Percentiles rank a stretch among this genome's conserved stretches.
Conservation (phyloP, 257 asterid genomes). For the Hygrophila difformis region DNA sequence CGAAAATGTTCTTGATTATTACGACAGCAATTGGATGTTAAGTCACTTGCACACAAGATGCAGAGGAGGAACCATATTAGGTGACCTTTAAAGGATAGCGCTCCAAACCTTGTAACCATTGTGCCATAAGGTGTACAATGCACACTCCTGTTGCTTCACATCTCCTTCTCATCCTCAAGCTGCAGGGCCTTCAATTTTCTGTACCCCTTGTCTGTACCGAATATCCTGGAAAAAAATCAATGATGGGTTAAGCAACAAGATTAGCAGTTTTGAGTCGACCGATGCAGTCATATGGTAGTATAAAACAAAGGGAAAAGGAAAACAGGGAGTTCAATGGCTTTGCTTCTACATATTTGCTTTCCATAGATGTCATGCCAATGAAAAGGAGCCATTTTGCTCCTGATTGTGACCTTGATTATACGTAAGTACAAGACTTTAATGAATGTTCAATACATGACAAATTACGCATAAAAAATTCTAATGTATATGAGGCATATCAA, state of each 20-base stretch:
- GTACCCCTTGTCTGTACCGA: constrained; percentile 83
- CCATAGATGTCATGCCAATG: too few species aligned
- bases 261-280: background rate
- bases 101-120: constrained; percentile 19
- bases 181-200: constrained; percentile 74
- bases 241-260: background rate
- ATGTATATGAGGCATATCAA: too few species aligned
- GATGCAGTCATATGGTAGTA: background rate
- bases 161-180: constrained; percentile 44
- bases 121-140: constrained; percentile 12
- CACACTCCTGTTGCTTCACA: constrained; percentile 15
- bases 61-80: constrained; percentile 4
- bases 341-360: background rate
- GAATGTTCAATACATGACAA: too few species aligned
- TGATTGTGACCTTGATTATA: too few species aligned
- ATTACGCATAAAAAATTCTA: too few species aligned
- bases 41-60: constrained; percentile 13
- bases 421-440: too few species aligned
- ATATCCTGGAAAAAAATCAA: constrained; percentile 58
- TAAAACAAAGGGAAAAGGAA: background rate
- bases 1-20: too few species aligned
- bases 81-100: constrained; percentile 17
- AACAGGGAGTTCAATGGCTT: too few species aligned
- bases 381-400: too few species aligned
- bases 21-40: constrained; percentile 17